These are phyloP conservation scores for Apophysomyces ossiformis DNA, from an alignment of 371 early-diverging fungal species.

Conservation along the genomic window DNA sequence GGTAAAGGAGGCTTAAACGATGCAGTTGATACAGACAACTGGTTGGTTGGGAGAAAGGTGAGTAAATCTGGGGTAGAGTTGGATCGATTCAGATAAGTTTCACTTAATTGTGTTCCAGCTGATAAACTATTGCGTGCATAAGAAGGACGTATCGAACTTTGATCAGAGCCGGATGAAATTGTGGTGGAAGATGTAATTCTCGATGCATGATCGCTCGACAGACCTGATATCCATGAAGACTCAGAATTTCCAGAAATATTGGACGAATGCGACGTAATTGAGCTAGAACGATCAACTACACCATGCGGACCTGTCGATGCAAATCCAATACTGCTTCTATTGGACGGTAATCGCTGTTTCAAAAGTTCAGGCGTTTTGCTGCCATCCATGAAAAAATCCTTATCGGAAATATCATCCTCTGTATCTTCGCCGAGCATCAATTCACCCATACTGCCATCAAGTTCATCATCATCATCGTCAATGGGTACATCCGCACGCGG, in stretches of 20 bases:
- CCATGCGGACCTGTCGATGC: slow-evolving; percentile 10
- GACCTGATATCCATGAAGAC: slow-evolving; percentile 37
- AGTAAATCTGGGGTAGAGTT: slow-evolving; percentile 36
- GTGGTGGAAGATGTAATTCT: slow-evolving; percentile 32
- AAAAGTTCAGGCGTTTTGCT: not conserved
- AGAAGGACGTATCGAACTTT: not conserved
- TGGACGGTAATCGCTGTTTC: slow-evolving; percentile 17
- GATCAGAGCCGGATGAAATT: slow-evolving; percentile 27
- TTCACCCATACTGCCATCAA: slow-evolving; percentile 14
- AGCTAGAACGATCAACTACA: slow-evolving; percentile 35
- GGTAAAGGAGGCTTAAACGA: not conserved
- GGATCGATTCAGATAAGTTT: slow-evolving; percentile 34
- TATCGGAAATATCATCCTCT: slow-evolving; percentile 17
- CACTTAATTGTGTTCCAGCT: not conserved
- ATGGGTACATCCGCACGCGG: slow-evolving; percentile 52
- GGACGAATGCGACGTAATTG: slow-evolving; percentile 37
- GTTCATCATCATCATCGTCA: slow-evolving; percentile 50
- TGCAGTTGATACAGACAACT: not conserved
- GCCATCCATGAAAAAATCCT: slow-evolving; percentile 7
- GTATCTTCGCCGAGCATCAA: slow-evolving; percentile 25
- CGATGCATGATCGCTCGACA: slow-evolving; percentile 28
- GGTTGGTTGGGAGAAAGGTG: not conserved
- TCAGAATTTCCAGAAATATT: slow-evolving; percentile 32
- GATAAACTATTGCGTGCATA: slow-evolving; percentile 4
- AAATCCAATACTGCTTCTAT: slow-evolving; percentile 8